Evolutionary conservation across 129 eudicot genomes (phyloP).

Genomic region (Pittosporum tobira): DNA sequence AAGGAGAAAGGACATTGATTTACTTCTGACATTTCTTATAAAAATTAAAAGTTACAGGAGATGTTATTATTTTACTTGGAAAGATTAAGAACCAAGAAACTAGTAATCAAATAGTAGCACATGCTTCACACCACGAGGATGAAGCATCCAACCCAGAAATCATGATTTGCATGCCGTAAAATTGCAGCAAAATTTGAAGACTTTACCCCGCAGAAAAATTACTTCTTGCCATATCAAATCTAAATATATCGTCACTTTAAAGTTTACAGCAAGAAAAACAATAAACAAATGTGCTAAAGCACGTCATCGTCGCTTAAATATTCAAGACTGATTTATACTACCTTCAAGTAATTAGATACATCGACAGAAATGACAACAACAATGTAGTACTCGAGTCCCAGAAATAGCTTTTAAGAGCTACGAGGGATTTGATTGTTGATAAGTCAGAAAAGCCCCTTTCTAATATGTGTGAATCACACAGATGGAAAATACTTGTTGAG

Average conservation of each 20-base stretch:
- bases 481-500: constrained; percentile 79
- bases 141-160: too few species aligned
- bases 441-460: background rate
- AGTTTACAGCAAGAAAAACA: constrained; percentile 8
- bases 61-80: too few species aligned
- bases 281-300: background rate
- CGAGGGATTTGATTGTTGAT: background rate
- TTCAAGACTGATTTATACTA: background rate
- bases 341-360: constrained; percentile 17
- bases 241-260: background rate
- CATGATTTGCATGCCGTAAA: too few species aligned
- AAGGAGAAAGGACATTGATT: too few species aligned
- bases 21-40: too few species aligned
- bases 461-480: constrained; percentile 19
- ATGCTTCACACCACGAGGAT: too few species aligned
- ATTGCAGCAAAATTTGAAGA: too few species aligned
- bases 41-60: too few species aligned
- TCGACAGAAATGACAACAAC: background rate
- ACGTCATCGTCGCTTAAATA: background rate
- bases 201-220: background rate
- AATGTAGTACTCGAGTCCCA: background rate
- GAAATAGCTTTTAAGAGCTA: background rate
- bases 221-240: constrained; percentile 4
- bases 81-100: too few species aligned
- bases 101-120: too few species aligned